A percentile compares a stretch with the other conserved stretches of the same genome.
These are phyloP conservation scores for Martiniozyma abietophila DNA, from an alignment of 805 yeast genomes.

Conservation along the genomic window DNA sequence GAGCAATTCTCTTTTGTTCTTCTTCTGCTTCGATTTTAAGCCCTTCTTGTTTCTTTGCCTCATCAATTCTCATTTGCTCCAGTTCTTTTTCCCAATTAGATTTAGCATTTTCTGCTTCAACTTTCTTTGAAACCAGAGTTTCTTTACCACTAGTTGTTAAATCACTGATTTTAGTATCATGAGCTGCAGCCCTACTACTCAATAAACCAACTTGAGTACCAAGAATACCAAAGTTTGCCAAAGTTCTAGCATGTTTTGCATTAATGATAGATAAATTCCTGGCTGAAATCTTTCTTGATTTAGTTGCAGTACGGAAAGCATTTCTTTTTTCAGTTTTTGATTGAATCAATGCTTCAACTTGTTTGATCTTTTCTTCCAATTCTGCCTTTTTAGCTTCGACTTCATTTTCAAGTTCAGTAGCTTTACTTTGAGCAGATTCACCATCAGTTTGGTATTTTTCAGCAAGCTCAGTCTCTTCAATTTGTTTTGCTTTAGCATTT, in stretches of 20 bases:
- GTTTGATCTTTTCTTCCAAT: conserved; percentile 21
- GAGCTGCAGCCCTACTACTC: conserved; percentile 34
- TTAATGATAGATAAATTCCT: conserved; percentile 26
- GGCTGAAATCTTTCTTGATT: conserved; percentile 34
- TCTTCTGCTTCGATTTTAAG: conserved; percentile 31
- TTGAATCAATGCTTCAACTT: conserved; percentile 33
- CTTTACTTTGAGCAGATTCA: conserved; percentile 28
- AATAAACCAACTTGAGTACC: conserved; percentile 36
- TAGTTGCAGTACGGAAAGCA: conserved; percentile 17
- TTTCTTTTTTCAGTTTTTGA: conserved; percentile 32
- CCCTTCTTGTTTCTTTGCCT: conserved; percentile 38
- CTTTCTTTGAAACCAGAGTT: conserved; percentile 28
- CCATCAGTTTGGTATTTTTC: conserved; percentile 32
- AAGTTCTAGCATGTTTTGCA: conserved; percentile 29
- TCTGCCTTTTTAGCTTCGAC: conserved; percentile 35
- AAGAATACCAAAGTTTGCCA: conserved; percentile 31
- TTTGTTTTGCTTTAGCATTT: conserved; percentile 25
- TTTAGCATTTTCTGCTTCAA: conserved; percentile 33
- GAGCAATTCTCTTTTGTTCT: conserved; percentile 32
- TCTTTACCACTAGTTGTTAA: conserved; percentile 32
- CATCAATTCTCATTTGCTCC: conserved; percentile 33
- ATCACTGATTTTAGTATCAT: conserved; percentile 32
- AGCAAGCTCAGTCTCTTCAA: conserved; percentile 21
- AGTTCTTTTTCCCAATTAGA: conserved; percentile 37
- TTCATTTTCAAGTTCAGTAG: conserved; percentile 30